A percentile compares a stretch with the other conserved stretches of the same genome.
Conservation (phyloP, 805 yeast species). For the Cyberlindnera xishuangbannaensis region DNA sequence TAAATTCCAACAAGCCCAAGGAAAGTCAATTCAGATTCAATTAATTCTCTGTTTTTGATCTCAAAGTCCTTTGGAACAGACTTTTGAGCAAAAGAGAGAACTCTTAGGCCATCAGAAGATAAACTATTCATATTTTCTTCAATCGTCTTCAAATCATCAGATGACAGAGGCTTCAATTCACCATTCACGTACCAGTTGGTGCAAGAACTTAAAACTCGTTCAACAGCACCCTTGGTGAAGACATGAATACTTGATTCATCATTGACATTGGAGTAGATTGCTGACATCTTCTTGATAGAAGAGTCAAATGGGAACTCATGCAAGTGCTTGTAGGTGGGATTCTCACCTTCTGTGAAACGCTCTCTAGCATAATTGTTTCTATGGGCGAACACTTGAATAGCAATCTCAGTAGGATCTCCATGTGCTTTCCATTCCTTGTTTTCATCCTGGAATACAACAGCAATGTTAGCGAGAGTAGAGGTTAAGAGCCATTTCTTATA, state of each 20-base stretch:
- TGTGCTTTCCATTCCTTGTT: constrained; percentile 60
- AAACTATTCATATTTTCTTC: constrained; percentile 52
- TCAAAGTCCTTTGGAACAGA: constrained; percentile 27
- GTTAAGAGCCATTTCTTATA: constrained; percentile 47
- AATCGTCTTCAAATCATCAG: constrained; percentile 35
- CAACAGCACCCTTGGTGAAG: constrained; percentile 74
- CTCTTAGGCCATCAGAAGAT: constrained; percentile 64
- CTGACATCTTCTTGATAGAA: constrained; percentile 66
- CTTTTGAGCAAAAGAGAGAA: constrained; percentile 59
- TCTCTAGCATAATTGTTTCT: constrained; percentile 49
- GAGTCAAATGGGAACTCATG: constrained; percentile 75
- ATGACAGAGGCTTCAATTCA: constrained; percentile 31
- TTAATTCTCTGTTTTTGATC: constrained; percentile 34
- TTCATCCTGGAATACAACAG: constrained; percentile 51
- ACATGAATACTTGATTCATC: constrained; percentile 27
- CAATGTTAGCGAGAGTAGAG: constrained; percentile 78
- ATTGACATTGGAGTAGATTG: constrained; percentile 39
- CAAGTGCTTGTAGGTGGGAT: constrained; percentile 31
- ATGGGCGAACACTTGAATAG: constrained; percentile 71
- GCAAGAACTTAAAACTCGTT: constrained; percentile 56
- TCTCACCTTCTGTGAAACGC: constrained; percentile 33
- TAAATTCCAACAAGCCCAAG: constrained; percentile 72
- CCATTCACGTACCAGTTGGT: constrained; percentile 41
- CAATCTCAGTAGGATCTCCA: constrained; percentile 89
- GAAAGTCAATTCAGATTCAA: constrained; percentile 51